Conservation (phyloP, 208 protist species). For the Acanthamoeba divionensis region DNA sequence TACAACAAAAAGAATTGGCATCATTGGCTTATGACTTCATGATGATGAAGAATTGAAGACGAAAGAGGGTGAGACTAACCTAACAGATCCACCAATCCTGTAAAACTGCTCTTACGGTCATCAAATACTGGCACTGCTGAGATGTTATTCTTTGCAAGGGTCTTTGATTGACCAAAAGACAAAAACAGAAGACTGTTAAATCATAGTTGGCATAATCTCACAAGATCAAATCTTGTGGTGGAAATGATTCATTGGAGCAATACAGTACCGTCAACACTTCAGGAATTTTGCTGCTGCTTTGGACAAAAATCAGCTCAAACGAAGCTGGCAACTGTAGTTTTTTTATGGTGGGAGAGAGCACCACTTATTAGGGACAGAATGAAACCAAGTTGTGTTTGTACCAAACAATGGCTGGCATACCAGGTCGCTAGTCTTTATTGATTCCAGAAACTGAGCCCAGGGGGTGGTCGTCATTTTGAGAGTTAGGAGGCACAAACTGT, state of each 20-base stretch:
- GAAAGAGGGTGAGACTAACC: neutral
- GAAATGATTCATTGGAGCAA: neutral
- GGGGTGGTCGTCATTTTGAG: too few relatives aligned
- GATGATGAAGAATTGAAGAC: neutral
- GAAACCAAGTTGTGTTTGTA: too few relatives aligned
- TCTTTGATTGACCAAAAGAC: neutral
- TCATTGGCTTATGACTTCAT: neutral
- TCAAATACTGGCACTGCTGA: neutral
- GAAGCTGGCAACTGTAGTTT: neutral
- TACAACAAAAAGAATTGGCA: neutral
- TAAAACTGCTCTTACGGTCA: neutral
- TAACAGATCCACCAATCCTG: neutral
- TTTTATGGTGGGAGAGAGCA: too few relatives aligned
- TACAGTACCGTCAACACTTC: neutral
- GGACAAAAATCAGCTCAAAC: neutral
- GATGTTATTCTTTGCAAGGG: neutral
- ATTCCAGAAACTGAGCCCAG: too few relatives aligned
- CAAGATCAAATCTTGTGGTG: neutral
- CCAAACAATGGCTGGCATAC: too few relatives aligned
- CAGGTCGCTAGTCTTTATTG: too few relatives aligned
- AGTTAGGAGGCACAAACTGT: too few relatives aligned
- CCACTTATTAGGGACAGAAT: too few relatives aligned
- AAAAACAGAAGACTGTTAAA: neutral
- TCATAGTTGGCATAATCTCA: neutral
- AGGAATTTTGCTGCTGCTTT: neutral